These are phyloP conservation scores for Medicago ruthenica DNA, from an alignment of 306 rosid genomes.

Conservation along the genomic window DNA sequence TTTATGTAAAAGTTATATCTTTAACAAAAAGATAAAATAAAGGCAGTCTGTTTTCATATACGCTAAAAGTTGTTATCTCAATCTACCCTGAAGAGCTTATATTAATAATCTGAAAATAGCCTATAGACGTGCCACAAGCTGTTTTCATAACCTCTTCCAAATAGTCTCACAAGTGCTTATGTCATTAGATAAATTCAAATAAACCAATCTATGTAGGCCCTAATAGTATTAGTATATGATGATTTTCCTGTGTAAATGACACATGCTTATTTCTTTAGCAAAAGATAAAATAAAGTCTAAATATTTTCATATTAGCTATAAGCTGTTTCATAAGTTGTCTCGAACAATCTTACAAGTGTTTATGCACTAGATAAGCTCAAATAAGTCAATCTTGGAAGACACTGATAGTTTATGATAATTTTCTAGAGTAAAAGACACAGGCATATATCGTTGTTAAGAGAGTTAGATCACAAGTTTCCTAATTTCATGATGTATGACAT, in stretches of 20 bases:
- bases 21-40: not conserved
- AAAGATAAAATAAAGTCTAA: too few species aligned
- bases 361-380: too few species aligned
- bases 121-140: not conserved
- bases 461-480: constrained; percentile 13
- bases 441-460: not conserved
- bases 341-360: too few species aligned
- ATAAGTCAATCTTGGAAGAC: too few species aligned
- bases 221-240: not conserved
- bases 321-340: too few species aligned
- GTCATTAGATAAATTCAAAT: not conserved
- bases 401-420: not conserved
- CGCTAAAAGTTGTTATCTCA: not conserved
- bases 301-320: too few species aligned
- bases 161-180: not conserved
- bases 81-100: not conserved
- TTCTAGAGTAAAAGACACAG: constrained; percentile 4
- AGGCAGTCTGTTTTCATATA: not conserved
- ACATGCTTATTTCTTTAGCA: too few species aligned
- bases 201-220: not conserved
- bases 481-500: constrained; percentile 37
- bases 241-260: too few species aligned
- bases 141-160: not conserved
- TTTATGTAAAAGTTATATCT: not conserved
- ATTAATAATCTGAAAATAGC: too few species aligned